Percentiles rank a stretch among this genome's conserved stretches.
Evolutionary conservation across 495 filamentous ascomycete species (phyloP).

Genomic region (Neurospora africana): DNA sequence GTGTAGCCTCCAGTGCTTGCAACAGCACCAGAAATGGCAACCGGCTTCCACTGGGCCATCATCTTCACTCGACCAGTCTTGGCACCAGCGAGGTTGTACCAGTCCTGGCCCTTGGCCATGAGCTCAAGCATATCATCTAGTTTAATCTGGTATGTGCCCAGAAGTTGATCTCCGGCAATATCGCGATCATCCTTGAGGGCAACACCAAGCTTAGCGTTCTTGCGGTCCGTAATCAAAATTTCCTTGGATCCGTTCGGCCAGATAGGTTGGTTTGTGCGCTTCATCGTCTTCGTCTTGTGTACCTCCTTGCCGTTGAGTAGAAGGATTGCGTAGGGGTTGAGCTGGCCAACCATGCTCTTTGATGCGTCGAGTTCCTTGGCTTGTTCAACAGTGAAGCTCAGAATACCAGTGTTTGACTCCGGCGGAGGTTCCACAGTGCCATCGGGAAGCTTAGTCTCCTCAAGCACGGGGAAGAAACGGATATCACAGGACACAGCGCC

Average conservation of each 20-base stretch:
- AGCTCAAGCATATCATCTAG: slow-evolving; percentile 84
- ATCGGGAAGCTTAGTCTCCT: slow-evolving; percentile 57
- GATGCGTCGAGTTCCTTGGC: slow-evolving; percentile 88
- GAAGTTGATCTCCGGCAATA: slow-evolving; percentile 64
- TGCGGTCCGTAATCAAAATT: slow-evolving; percentile 85
- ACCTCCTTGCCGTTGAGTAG: slow-evolving; percentile 85
- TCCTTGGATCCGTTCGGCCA: slow-evolving; percentile 88
- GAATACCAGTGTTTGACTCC: slow-evolving; percentile 85
- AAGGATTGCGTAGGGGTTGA: slow-evolving; percentile 83
- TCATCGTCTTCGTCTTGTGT: slow-evolving; percentile 74
- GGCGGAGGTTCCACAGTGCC: slow-evolving; percentile 71
- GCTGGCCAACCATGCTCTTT: slow-evolving; percentile 77
- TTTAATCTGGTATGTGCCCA: slow-evolving; percentile 91
- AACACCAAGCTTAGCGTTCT: slow-evolving; percentile 76
- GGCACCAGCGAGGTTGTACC: slow-evolving; percentile 79
- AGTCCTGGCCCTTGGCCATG: slow-evolving; percentile 87
- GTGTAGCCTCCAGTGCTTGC: slow-evolving; percentile 79
- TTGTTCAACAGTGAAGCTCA: slow-evolving; percentile 85
- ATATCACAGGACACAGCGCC: slow-evolving; percentile 73
- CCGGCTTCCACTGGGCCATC: slow-evolving; percentile 87
- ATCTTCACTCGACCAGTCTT: slow-evolving; percentile 83
- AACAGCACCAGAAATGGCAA: slow-evolving; percentile 63
- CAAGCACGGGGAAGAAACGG: slow-evolving; percentile 89
- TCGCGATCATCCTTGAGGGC: slow-evolving; percentile 93
- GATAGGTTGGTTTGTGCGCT: slow-evolving; percentile 92